Conservation (phyloP, 305 asterid species). For the Fraxinus albicans region DNA sequence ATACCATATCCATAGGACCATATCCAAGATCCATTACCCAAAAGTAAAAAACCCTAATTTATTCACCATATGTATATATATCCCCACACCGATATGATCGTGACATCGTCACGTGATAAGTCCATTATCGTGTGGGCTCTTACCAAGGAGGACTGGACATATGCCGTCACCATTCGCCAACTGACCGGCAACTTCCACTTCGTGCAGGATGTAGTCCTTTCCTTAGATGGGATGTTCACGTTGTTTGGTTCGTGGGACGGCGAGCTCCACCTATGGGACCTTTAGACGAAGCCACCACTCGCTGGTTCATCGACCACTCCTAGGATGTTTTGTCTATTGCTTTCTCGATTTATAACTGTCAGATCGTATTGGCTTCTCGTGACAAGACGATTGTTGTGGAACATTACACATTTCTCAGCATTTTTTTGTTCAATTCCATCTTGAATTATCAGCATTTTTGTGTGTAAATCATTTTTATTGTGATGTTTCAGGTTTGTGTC, state of each 20-base stretch:
- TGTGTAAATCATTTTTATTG: neutral
- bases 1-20: too few species aligned
- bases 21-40: neutral
- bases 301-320: too few species aligned
- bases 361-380: too few species aligned
- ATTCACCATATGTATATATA: neutral
- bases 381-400: too few species aligned
- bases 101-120: constrained; percentile 39
- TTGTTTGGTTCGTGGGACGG: too few species aligned
- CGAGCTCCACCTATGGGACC: too few species aligned
- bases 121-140: constrained; percentile 36
- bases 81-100: constrained; percentile 33
- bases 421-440: neutral
- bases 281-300: too few species aligned
- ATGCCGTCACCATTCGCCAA: constrained; percentile 30
- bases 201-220: constrained; percentile 37
- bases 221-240: too few species aligned
- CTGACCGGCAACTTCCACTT: neutral
- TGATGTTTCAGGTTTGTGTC: neutral
- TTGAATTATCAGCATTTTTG: neutral
- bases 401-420: neutral
- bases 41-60: neutral
- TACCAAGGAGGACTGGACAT: constrained; percentile 33
- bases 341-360: too few species aligned
- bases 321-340: too few species aligned